Percentiles rank a stretch among this genome's conserved stretches.
phyloP scores from a whole-genome alignment of 2,329 filamentous ascomycete genomes.

The Myriosclerotinia curreyana region DNA sequence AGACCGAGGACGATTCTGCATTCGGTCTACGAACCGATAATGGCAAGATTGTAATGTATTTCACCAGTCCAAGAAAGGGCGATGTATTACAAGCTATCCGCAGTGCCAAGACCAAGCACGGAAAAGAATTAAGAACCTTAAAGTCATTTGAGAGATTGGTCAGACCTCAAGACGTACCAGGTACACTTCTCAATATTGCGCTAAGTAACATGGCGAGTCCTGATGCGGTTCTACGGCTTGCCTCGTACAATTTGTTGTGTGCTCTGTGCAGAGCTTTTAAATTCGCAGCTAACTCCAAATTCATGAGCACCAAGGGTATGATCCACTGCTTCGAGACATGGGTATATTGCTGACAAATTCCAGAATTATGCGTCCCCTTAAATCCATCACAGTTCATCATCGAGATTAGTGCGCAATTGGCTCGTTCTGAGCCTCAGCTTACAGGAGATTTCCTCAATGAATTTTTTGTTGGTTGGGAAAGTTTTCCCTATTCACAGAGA shows the following conservation, averaged over 20 bases:
- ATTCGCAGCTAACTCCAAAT: slow-evolving; percentile 58
- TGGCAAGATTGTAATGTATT: slow-evolving; percentile 70
- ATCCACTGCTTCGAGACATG: slow-evolving; percentile 4
- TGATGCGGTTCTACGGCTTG: slow-evolving; percentile 57
- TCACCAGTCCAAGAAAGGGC: slow-evolving; percentile 61
- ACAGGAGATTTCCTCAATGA: slow-evolving; percentile 69
- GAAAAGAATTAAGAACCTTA: slow-evolving; percentile 58
- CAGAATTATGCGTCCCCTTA: slow-evolving; percentile 61
- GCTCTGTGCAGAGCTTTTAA: slow-evolving; percentile 67
- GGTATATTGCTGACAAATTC: slow-evolving; percentile 22
- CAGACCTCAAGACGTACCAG: slow-evolving; percentile 67
- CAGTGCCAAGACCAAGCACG: slow-evolving; percentile 60
- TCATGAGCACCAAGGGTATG: slow-evolving; percentile 60
- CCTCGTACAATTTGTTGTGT: slow-evolving; percentile 65
- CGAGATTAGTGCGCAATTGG: slow-evolving; percentile 62
- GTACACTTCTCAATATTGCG: slow-evolving; percentile 65
- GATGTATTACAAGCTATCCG: slow-evolving; percentile 64
- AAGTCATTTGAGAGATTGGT: slow-evolving; percentile 65
- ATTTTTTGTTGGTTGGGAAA: slow-evolving; percentile 71
- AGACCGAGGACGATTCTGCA: slow-evolving; percentile 63
- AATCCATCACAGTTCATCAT: slow-evolving; percentile 64
- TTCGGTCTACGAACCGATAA: slow-evolving; percentile 67
- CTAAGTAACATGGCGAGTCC: slow-evolving; percentile 63
- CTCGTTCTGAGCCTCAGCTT: slow-evolving; percentile 61
- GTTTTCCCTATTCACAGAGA: slow-evolving; percentile 64